phyloP scores from a whole-genome alignment of 2,329 filamentous ascomycete genomes.

The Teratosphaeria pseudoeucalypti region DNA sequence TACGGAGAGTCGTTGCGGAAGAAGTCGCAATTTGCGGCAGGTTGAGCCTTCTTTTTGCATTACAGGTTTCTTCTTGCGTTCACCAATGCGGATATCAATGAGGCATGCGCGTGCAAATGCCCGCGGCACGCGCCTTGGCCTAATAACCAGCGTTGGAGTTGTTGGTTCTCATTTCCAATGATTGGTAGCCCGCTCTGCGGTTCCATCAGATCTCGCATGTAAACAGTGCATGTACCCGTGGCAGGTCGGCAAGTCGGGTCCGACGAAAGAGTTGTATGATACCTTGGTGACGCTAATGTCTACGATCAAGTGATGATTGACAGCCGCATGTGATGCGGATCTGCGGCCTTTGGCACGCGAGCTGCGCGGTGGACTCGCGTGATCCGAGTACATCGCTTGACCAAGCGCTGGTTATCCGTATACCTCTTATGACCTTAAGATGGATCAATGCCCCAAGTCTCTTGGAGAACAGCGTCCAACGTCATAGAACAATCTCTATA shows the following conservation, averaged over 20 bases:
- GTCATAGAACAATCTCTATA: too few relatives aligned
- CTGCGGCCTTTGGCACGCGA: not conserved
- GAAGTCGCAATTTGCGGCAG: slow-evolving; percentile 27
- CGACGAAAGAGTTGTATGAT: not conserved
- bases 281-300: not conserved
- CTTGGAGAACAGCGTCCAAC: too few relatives aligned
- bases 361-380: not conserved
- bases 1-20: slow-evolving; percentile 29
- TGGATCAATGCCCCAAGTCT: too few relatives aligned
- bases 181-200: not conserved
- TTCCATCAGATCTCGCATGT: not conserved
- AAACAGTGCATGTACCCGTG: not conserved
- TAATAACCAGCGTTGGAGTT: not conserved
- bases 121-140: not conserved
- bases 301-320: not conserved
- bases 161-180: not conserved
- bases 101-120: not conserved
- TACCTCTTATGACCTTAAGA: too few relatives aligned
- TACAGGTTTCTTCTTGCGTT: not conserved
- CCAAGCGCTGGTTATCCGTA: too few relatives aligned
- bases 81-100: not conserved
- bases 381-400: too few relatives aligned
- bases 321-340: not conserved
- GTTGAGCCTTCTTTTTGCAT: slow-evolving; percentile 5
- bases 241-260: not conserved